These are phyloP conservation scores for Hortiboletus flavorubellus DNA, from an alignment of 768 basidiomycete species.

Conservation along the genomic window DNA sequence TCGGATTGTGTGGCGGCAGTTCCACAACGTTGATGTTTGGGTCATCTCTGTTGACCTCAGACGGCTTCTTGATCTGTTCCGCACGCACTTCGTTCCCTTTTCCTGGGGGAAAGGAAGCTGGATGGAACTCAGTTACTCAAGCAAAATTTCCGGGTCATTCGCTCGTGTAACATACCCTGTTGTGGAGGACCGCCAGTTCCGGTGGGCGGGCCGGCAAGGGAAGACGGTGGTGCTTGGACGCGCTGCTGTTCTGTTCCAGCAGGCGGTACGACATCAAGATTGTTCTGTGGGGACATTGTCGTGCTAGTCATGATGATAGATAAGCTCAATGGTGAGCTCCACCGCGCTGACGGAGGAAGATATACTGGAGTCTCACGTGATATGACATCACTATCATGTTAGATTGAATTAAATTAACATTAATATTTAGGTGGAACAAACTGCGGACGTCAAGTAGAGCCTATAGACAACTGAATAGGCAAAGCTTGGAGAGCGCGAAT, in stretches of 20 bases:
- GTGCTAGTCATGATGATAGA: constrained; percentile 6
- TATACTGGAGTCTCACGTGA: constrained; percentile 20
- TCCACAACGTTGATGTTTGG: constrained; percentile 26
- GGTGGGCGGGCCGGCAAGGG: constrained; percentile 26
- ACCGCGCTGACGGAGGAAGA: background rate
- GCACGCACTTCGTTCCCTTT: constrained; percentile 33
- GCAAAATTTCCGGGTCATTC: background rate
- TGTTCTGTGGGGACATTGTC: background rate
- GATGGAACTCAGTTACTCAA: background rate
- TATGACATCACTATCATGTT: constrained; percentile 19
- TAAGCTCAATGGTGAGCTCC: background rate
- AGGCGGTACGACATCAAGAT: background rate
- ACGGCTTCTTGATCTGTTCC: constrained; percentile 25
- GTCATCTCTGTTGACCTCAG: constrained; percentile 27
- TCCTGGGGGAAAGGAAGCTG: constrained; percentile 37
- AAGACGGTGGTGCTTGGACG: constrained; percentile 15
- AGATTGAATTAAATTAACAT: too few species aligned
- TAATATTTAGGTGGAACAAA: background rate
- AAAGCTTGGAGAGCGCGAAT: background rate
- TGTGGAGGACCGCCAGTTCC: constrained; percentile 30
- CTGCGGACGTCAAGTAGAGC: background rate
- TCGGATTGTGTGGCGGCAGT: constrained; percentile 28
- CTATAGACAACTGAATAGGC: background rate
- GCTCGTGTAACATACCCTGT: constrained; percentile 34
- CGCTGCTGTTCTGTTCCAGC: constrained; percentile 4